These are phyloP conservation scores for Pseudonitzschia multiseries DNA, from an alignment of 108 stramenopile species.

Conservation along the genomic window DNA sequence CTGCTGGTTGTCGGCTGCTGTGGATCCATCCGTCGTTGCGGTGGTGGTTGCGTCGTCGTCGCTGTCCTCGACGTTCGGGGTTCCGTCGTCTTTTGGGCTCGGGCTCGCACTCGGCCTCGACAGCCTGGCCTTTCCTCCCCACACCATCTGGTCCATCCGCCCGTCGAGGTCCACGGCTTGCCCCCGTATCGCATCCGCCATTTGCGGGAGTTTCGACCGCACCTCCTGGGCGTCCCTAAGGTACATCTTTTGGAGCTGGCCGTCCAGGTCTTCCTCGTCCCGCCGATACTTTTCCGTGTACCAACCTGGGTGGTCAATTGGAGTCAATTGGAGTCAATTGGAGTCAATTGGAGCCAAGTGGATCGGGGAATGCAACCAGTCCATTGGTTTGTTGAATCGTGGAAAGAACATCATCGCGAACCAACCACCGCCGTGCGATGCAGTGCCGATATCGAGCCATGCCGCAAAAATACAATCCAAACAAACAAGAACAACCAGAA, in stretches of 20 bases:
- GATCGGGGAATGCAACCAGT: too few relatives aligned
- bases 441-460: too few relatives aligned
- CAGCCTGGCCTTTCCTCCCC: constrained; percentile 37
- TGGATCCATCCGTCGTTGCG: not conserved
- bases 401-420: too few relatives aligned
- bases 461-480: too few relatives aligned
- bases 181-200: constrained; percentile 31
- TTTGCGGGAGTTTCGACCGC: constrained; percentile 24
- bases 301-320: not conserved
- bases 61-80: not conserved
- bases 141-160: constrained; percentile 34
- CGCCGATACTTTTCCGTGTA: constrained; percentile 37
- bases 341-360: not conserved
- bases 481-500: too few relatives aligned
- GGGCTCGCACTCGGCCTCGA: not conserved
- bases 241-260: constrained; percentile 22
- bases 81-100: too few relatives aligned
- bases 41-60: constrained; percentile 4
- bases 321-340: not conserved
- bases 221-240: constrained; percentile 19
- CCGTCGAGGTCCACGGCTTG: constrained; percentile 23
- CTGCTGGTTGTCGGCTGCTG: not conserved
- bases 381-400: too few relatives aligned
- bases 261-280: constrained; percentile 35
- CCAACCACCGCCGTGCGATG: too few relatives aligned